A percentile compares a stretch with the other conserved stretches of the same genome.
Conservation (phyloP, 768 basidiomycete species). For the Lactarius deliciosus region DNA sequence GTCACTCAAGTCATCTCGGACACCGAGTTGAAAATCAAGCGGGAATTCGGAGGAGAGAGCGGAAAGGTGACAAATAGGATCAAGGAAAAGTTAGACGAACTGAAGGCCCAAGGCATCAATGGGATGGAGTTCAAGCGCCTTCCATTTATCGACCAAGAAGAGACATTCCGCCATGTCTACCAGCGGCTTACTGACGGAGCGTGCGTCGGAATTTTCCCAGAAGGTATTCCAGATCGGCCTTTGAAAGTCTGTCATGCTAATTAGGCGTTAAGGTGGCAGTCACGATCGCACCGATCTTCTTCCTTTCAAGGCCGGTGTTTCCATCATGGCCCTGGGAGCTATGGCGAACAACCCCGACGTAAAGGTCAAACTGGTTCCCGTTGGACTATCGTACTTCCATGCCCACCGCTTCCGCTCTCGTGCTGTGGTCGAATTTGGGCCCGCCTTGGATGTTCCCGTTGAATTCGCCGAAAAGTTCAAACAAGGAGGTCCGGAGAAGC, state of each 20-base stretch:
- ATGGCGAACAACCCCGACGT: constrained; percentile 89
- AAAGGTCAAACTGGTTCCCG: constrained; percentile 83
- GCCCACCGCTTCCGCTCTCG: constrained; percentile 85
- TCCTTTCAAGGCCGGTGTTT: constrained; percentile 96
- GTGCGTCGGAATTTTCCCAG: constrained; percentile 96
- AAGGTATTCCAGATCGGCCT: constrained; percentile 59
- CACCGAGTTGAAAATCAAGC: constrained; percentile 78
- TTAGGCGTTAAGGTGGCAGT: constrained; percentile 71
- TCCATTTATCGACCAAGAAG: constrained; percentile 89
- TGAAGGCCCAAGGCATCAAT: constrained; percentile 49
- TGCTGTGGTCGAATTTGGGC: constrained; percentile 96
- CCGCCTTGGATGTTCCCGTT: constrained; percentile 85
- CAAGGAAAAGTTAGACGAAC: constrained; percentile 65
- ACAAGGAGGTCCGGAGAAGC: constrained; percentile 81
- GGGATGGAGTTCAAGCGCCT: constrained; percentile 82
- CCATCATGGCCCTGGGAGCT: constrained; percentile 96
- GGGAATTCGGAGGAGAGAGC: constrained; percentile 81
- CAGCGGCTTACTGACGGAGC: constrained; percentile 81
- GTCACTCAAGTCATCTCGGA: constrained; percentile 88
- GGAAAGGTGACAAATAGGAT: constrained; percentile 69
- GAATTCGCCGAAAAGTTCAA: constrained; percentile 91
- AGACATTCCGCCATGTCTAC: constrained; percentile 95
- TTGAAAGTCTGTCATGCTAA: constrained; percentile 9
- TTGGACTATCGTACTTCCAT: constrained; percentile 41
- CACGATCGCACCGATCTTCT: constrained; percentile 96